Evolutionary conservation across 225 moss, liverwort and hornwort genomes (phyloP).

Genomic region (Marchantia paleacea): DNA sequence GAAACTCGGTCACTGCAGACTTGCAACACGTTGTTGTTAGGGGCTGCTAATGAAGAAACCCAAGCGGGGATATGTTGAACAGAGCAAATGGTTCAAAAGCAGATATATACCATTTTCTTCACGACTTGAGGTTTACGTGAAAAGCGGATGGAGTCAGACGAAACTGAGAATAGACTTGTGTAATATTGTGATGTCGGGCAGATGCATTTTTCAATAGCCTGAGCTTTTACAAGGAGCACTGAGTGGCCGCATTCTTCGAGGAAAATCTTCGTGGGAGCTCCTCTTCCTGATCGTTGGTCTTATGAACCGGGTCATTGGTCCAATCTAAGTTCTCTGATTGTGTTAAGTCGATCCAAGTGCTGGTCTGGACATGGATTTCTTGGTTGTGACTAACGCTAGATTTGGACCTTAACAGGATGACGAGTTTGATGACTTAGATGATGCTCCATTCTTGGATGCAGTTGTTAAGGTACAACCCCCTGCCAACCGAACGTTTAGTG

Average conservation of each 20-base stretch:
- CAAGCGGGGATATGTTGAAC: too few species aligned
- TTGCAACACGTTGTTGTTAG: too few species aligned
- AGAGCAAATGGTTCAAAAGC: too few species aligned
- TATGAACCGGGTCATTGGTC: neutral
- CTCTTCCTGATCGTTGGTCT: too few species aligned
- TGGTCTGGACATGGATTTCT: neutral
- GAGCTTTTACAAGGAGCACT: neutral
- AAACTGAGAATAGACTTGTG: too few species aligned
- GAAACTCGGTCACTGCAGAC: too few species aligned
- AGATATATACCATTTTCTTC: too few species aligned
- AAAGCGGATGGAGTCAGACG: too few species aligned
- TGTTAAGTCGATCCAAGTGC: neutral
- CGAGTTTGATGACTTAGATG: slow-evolving; percentile 67
- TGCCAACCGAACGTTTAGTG: neutral
- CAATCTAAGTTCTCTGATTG: neutral
- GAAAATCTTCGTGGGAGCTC: neutral
- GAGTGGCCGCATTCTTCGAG: neutral
- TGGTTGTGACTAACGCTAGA: neutral
- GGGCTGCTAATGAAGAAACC: too few species aligned
- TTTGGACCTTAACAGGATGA: slow-evolving; percentile 56
- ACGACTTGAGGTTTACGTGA: too few species aligned
- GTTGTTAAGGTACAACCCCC: slow-evolving; percentile 76
- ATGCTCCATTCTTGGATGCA: slow-evolving; percentile 90
- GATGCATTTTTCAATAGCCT: too few species aligned
- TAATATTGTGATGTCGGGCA: too few species aligned